Base-by-base conservation (phyloP, 768 basidiomycete genomes). In the Collybia nuda region DNA sequence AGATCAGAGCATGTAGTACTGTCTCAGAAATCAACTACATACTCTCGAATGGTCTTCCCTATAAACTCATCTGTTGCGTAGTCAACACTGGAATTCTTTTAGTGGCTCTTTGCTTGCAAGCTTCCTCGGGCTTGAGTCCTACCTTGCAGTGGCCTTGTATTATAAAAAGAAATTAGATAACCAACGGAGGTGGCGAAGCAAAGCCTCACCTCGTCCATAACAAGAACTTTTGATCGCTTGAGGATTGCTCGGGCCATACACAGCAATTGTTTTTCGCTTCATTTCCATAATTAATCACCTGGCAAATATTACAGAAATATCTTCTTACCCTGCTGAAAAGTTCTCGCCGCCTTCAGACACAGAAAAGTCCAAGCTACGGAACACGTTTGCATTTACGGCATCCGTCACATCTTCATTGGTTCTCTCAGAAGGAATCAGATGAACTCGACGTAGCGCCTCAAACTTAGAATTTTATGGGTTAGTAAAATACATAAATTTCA, bases 51-150 rank as follows among this genome's bases (percentile, higher is more conserved):
- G 3, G 88, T 90, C 61, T 86, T 86, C 32, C 86, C 77, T 56
- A 91, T 93, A 2, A 93, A 74, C 60, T 93, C 90, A 62, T 94
- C 92, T 0, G 93, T 93, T 19, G 89, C 89, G 63, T 93, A 90
- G 62, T 90, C 88, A 43, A 90, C 90, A 53, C 82, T 84, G n/a
- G 18, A 41, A 47, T 58, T 42, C 44, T 39, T n/a, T 21, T 40
- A 14, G 23, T 8, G 37, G 38, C 22, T 2, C 24, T 6, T n/a
- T 29, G 2, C 59, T 26, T 26, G n/a, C n/a, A n/a, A n/a, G n/a
- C n/a, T n/a, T n/a, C n/a, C 24, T 26, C 24, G 7, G 24, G 7
- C 24, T 3, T 7, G 24, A 26, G 9, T 3, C 32, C 41, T 50
- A 82, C 82, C 80, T 85, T 38, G 87, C 86, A 35, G 86, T 85